phyloP scores from a whole-genome alignment of 2,329 filamentous ascomycete species.

The Cercospora citrullina region DNA sequence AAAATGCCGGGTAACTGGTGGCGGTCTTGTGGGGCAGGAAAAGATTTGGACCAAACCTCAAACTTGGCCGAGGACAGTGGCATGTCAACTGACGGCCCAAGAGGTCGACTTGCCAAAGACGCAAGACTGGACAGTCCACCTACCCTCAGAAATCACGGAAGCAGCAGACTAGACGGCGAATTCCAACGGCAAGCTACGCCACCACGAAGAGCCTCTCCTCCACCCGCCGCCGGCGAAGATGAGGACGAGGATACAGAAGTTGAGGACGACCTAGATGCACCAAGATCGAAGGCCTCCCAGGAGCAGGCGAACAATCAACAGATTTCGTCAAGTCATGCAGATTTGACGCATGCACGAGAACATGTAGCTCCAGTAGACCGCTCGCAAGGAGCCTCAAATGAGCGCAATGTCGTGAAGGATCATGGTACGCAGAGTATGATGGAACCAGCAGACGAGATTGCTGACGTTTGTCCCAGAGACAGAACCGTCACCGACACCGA shows the following conservation, averaged over 20 bases:
- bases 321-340: not conserved
- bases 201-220: not conserved
- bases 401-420: not conserved
- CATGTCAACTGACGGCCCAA: not conserved
- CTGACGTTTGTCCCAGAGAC: not conserved
- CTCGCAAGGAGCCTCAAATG: not conserved
- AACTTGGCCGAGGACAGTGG: not conserved
- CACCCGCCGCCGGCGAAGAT: not conserved
- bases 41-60: not conserved
- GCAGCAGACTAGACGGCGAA: conserved; percentile 21
- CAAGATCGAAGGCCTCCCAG: conserved; percentile 11
- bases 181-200: conserved; percentile 32
- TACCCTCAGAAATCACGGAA: not conserved
- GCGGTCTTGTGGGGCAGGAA: conserved; percentile 34
- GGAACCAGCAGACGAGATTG: too few relatives aligned
- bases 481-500: too few relatives aligned
- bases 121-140: not conserved
- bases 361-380: not conserved
- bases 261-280: conserved; percentile 43
- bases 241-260: conserved; percentile 43
- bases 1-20: conserved; percentile 35
- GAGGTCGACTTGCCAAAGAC: not conserved
- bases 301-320: not conserved
- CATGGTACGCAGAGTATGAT: not conserved
- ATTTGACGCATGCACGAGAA: not conserved